These are phyloP conservation scores for Cenchrus purpureus DNA, from an alignment of 176 grass and related monocot species.

Conservation along the genomic window DNA sequence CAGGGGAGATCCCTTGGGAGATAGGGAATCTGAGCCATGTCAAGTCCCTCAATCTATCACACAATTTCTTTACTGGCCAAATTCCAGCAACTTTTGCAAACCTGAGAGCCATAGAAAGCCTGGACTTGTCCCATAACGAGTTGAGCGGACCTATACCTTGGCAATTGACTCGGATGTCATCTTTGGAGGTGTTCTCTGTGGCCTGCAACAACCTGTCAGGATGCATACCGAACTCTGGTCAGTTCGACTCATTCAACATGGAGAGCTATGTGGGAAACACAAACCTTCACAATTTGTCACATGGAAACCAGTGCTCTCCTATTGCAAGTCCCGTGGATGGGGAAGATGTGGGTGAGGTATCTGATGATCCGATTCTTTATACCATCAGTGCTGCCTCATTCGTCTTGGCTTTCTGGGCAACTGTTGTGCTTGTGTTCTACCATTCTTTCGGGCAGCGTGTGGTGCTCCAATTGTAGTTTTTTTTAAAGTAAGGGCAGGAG, in stretches of 20 bases:
- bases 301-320: not conserved
- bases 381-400: not conserved
- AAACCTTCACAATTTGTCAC: too few relatives aligned
- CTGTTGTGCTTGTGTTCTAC: not conserved
- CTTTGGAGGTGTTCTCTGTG: not conserved
- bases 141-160: not conserved
- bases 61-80: not conserved
- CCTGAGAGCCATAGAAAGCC: not conserved
- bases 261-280: too few relatives aligned
- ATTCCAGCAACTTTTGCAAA: not conserved
- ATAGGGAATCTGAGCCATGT: not conserved
- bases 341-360: not conserved
- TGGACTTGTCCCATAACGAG: not conserved
- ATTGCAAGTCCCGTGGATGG: not conserved
- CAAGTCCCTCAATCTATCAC: not conserved
- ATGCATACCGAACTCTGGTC: slow-evolving; percentile 16
- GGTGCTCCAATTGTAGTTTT: not conserved
- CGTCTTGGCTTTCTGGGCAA: not conserved
- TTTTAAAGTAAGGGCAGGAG: too few relatives aligned
- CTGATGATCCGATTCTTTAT: not conserved
- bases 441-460: not conserved
- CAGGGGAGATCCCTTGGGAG: not conserved
- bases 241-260: slow-evolving; percentile 16
- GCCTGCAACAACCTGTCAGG: slow-evolving; percentile 47
- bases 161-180: not conserved